phyloP scores from a whole-genome alignment of 306 rosid species.

The Malus sieversii region DNA sequence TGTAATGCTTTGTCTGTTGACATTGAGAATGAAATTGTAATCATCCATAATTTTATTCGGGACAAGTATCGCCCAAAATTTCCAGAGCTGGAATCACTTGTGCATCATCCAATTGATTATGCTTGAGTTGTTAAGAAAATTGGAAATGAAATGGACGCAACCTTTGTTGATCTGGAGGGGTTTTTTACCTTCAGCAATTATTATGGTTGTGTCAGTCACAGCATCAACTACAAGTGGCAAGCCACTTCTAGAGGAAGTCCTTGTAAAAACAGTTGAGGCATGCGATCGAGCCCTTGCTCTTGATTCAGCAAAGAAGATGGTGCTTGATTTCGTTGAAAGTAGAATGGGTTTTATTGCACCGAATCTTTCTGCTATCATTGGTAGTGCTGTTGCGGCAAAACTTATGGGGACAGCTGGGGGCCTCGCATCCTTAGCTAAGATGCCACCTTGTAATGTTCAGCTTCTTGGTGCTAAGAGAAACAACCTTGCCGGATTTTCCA shows the following conservation, averaged over 20 bases:
- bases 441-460: conserved; percentile 99
- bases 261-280: conserved; percentile 68
- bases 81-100: conserved; percentile 93
- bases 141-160: conserved; percentile 85
- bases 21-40: conserved; percentile 87
- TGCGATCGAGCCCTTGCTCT: conserved; percentile 93
- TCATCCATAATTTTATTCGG: conserved; percentile 85
- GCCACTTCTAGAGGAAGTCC: conserved; percentile 89
- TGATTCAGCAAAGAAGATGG: conserved; percentile 80
- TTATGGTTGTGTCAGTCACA: conserved; percentile 96
- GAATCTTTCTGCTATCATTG: conserved; percentile 84
- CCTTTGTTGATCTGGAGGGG: conserved; percentile 95
- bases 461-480: conserved; percentile 95
- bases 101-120: conserved; percentile 92
- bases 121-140: conserved; percentile 96
- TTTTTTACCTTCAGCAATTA: conserved; percentile 81
- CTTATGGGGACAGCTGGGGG: conserved; percentile 99
- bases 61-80: conserved; percentile 88
- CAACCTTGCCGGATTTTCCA: conserved; percentile 91
- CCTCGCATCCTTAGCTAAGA: conserved; percentile 62
- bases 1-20: conserved; percentile 88
- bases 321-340: conserved; percentile 92
- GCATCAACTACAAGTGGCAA: conserved; percentile 97
- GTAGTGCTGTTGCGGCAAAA: conserved; percentile 94
- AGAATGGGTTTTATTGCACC: conserved; percentile 98